Evolutionary conservation across 345 rosid genomes (phyloP).

Genomic region (Toxicodendron radicans): DNA sequence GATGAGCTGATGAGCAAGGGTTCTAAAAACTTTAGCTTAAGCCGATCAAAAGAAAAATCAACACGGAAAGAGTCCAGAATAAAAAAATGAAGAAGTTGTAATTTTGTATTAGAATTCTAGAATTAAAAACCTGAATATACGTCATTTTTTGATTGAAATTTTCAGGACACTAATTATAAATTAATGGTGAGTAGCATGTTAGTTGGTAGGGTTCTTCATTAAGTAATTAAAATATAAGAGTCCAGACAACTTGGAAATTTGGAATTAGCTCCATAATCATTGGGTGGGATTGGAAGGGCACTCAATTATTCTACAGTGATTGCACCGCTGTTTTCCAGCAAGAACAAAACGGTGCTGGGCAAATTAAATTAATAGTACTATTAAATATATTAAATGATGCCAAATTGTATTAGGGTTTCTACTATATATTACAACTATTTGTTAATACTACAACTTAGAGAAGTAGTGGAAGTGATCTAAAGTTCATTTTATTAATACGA

Average conservation of each 20-base stretch:
- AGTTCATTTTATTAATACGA: background rate
- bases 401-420: too few species aligned
- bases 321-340: background rate
- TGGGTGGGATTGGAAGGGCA: slow-evolving; percentile 12
- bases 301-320: background rate
- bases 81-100: background rate
- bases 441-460: too few species aligned
- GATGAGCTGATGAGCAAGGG: background rate
- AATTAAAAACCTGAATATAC: background rate
- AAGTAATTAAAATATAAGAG: background rate
- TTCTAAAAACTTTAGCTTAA: background rate
- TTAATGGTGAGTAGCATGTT: slow-evolving; percentile 1
- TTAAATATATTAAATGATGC: too few species aligned
- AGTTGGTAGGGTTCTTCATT: slow-evolving; percentile 7
- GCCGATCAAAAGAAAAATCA: background rate
- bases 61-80: too few species aligned
- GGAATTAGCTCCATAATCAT: slow-evolving; percentile 28
- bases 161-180: background rate
- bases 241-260: slow-evolving; percentile 28
- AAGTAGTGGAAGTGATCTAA: background rate
- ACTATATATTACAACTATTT: background rate
- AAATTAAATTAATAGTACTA: background rate
- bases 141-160: background rate
- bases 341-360: background rate
- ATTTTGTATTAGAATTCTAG: background rate